Base-by-base conservation (phyloP, 768 basidiomycete genomes). In the Suillus luteus region DNA sequence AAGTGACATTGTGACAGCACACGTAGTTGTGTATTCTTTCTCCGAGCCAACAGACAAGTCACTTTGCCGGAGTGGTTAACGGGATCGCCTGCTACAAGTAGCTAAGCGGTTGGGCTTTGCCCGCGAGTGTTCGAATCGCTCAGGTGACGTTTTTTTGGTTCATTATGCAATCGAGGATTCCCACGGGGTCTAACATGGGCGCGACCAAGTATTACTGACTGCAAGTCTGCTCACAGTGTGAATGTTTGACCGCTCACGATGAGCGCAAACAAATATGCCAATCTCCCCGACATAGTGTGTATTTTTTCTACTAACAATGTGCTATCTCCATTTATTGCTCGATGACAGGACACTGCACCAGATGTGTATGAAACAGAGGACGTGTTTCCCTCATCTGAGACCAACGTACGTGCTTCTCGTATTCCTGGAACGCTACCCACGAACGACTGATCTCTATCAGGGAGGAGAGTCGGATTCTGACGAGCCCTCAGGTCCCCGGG, bases 11-110 rank as follows among this genome's bases (percentile, higher is more conserved):
- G 10, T 1, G 11, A 11, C 1, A 40, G 4, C 15, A 19, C 5
- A 52, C n/a, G 17, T 54, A 0, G 10, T 33, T 33, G 10, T 33
- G 10, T 33, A 33, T 19, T 0, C 5, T 6, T 19, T 11, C 1
- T 11, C 10, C 10, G 3, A 0, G 5, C 11, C 2, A 12, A 12
- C 3, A 1, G n/a, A 58, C 40, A 70, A 64, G 88, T 90, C 88
- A 90, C 90, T 91, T 92, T 92, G 90, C 90, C 90, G 90, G 90
- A 92, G 91, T 92, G 90, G 90, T 92, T 91, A 92, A 91, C 86
- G 86, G 86, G 85, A 86, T 86, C 83, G 85, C 87, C 87, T 88
- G 86, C 86, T 88, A 88, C 52, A 27, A 49, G 70, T 55, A 73
- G 75, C 67, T 60, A 35, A 84, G 82, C 82, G 82, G 82, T 83